Evolutionary conservation across 2,329 filamentous ascomycete genomes (phyloP).

Genomic region (Pochonia chlamydosporia): DNA sequence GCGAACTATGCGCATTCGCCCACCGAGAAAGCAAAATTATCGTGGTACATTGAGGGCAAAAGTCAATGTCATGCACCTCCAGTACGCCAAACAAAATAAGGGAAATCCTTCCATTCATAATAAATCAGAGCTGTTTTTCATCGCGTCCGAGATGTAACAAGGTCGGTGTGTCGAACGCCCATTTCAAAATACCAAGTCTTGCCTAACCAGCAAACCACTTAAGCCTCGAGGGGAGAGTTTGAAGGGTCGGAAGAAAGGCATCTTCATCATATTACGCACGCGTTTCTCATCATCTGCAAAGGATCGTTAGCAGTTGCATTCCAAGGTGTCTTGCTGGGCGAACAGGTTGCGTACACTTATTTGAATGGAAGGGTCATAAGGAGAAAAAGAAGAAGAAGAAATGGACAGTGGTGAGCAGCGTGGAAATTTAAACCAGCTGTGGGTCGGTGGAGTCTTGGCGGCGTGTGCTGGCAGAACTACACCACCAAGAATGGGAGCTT

Average conservation of each 20-base stretch:
- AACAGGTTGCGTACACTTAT: slow-evolving; percentile 67
- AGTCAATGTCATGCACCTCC: too few species aligned
- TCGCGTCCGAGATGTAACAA: slow-evolving; percentile 98
- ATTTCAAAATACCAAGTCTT: slow-evolving; percentile 75
- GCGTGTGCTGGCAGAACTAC: slow-evolving; percentile 3
- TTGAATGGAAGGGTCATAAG: slow-evolving; percentile 99
- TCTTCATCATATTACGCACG: slow-evolving; percentile 85
- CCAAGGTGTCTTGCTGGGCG: slow-evolving; percentile 10
- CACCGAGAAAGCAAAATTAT: too few species aligned
- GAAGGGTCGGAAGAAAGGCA: slow-evolving; percentile 58
- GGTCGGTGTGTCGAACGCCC: slow-evolving; percentile 98
- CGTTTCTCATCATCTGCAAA: slow-evolving; percentile 97
- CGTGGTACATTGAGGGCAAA: too few species aligned
- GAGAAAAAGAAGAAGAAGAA: slow-evolving; percentile 48
- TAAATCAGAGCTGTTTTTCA: slow-evolving; percentile 91
- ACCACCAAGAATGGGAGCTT: too few species aligned
- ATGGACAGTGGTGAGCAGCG: slow-evolving; percentile 26
- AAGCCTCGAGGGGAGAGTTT: slow-evolving; percentile 85
- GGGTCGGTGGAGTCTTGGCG: slow-evolving; percentile 4
- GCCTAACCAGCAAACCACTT: slow-evolving; percentile 73
- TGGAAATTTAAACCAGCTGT: slow-evolving; percentile 27
- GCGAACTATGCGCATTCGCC: too few species aligned
- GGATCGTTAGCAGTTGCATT: slow-evolving; percentile 24
- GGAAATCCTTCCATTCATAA: slow-evolving; percentile 31
- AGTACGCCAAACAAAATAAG: slow-evolving; percentile 5